Evolutionary conservation across 2,329 filamentous ascomycete genomes (phyloP).

Genomic region (Alternaria gansuensis): DNA sequence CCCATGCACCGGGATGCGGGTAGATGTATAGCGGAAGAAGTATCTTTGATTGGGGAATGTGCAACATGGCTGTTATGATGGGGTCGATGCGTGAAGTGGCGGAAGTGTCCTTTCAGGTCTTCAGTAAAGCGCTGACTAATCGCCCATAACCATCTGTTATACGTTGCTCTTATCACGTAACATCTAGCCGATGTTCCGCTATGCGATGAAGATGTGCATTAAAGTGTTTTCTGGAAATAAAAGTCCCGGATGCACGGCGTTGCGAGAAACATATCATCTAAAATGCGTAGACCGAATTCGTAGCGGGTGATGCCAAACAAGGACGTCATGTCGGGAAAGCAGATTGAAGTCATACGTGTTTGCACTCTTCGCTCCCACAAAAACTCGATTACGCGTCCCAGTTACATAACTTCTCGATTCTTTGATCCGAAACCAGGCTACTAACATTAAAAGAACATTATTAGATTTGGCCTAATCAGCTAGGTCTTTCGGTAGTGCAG

Average conservation of each 20-base stretch:
- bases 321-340: neutral
- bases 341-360: neutral
- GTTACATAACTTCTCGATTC: neutral
- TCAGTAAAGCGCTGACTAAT: constrained; percentile 14
- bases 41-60: constrained; percentile 41
- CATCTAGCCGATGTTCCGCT: neutral
- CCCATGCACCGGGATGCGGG: constrained; percentile 58
- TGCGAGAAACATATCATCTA: neutral
- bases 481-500: too few relatives aligned
- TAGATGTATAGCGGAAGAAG: constrained; percentile 63
- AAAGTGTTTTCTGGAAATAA: neutral
- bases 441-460: too few relatives aligned
- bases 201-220: neutral
- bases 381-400: neutral
- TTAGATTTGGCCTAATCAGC: too few relatives aligned
- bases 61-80: constrained; percentile 3
- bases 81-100: neutral
- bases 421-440: too few relatives aligned
- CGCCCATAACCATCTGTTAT: neutral
- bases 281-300: neutral
- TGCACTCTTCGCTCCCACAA: neutral
- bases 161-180: neutral
- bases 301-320: neutral
- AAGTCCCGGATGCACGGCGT: neutral
- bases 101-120: neutral